Evolutionary conservation across 2,329 filamentous ascomycete species (phyloP), one percentile per base, ranked within the genome.

Genomic region (Aspergillus novofumigatus): DNA sequence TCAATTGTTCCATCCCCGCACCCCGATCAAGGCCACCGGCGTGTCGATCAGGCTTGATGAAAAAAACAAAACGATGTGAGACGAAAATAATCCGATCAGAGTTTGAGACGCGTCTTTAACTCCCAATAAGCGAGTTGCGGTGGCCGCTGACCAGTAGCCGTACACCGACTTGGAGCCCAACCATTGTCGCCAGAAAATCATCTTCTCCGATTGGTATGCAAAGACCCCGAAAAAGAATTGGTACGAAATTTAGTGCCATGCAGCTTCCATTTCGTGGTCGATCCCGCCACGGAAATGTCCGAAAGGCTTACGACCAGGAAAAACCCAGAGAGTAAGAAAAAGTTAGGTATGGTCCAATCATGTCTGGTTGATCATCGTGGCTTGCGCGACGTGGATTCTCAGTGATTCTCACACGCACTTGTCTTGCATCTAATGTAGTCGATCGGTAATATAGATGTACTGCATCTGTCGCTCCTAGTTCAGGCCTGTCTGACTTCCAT

Each of bases 21-120:
- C 63, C 61, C 62, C 54, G 50, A 60, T 60, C 58, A 42, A 65
- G 65, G 58, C 64, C 62, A 65, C 61, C 61, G 56, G 55, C 60
- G 49, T 66, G 67, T 63, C 62, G 65, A 70, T 71, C 68, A 56
- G 56, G 23, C 41, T n/a, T 45, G 47, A 51, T 49, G 32, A 23
- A 23, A 25, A 47, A 45, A 3, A 6, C 21, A 25, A 26, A 23
- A 47, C 20, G 44, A 23, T 47, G 23, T 47, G 21, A 47, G 44
- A 23, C 44, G 44, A 21, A 26, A 23, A 26, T 25, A 23, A 14
- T 23, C 21, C 17, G 23, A 17, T 26, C 44, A 44, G 8, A 23
- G 21, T 10, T 21, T 14, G 21, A 21, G 21, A 47, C 11, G 23
- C 44, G 17, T 14, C 14, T 47, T 47, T 47, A 14, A 47, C 44